Evolutionary conservation across 2,329 filamentous ascomycete genomes (phyloP), one percentile per base, ranked within the genome.

Genomic region (Simplicillium aogashimaense): DNA sequence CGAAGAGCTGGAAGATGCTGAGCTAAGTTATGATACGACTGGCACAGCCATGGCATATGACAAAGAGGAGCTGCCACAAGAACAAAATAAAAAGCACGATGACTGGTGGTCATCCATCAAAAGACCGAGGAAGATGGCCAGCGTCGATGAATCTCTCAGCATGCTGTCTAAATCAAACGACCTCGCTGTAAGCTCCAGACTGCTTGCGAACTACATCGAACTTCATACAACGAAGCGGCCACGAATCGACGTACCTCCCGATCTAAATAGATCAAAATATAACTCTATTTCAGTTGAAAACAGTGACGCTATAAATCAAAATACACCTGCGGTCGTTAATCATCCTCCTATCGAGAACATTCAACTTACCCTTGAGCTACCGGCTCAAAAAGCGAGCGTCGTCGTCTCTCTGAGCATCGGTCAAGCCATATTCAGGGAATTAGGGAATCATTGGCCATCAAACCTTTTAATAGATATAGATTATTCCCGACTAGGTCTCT

Each of bases 381-480:
- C 54, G 1, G 16, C 29, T 3, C 36, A 47, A 11, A 46, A 39
- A 4, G 52, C 48, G 9, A 45, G 48, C 3, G 56, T 78, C 46
- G 66, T 84, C 7, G 59, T 78, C 14, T 76, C 79, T 0, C 56
- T 72, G 1, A 59, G 55, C 10, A 51, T 72, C 30, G 62, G 68
- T 13, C 69, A 72, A 29, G 37, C 44, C 0, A 50, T 84, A 2
- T 50, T 78, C 11, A 68, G 63, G n/a, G 50, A 58, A 2, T 58
- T 85, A 2, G 65, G 74, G 43, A 53, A 58, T 2, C 48, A 66
- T 0, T 70, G 76, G 49, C 66, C 74, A 0, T 47, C 52, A 1
- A 60, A 74, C 7, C 61, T 69, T 1, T 59, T 83, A 25, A 61
- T 83, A 8, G 80, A 84, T 46, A 68, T 80, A 37, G 76, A 83